A percentile compares a stretch with the other conserved stretches of the same genome.
phyloP scores from a whole-genome alignment of 2,329 filamentous ascomycete species.

The Penicillium glabrum region DNA sequence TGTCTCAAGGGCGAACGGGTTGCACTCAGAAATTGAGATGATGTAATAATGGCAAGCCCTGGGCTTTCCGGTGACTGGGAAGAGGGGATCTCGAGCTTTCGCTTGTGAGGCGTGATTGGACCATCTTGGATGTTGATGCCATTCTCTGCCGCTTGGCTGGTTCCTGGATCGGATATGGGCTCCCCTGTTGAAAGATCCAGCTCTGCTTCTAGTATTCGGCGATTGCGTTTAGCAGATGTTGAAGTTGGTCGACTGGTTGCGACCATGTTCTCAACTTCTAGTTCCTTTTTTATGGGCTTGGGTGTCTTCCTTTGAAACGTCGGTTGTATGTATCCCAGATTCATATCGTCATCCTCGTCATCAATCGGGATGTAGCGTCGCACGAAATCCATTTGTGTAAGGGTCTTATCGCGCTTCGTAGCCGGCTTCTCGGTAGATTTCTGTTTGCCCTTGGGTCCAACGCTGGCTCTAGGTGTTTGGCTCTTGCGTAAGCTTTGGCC shows the following conservation, averaged over 20 bases:
- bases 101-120: constrained; percentile 37
- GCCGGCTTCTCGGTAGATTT: constrained; percentile 24
- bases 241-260: not conserved
- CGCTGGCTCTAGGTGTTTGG: constrained; percentile 21
- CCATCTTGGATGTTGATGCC: not conserved
- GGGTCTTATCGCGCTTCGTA: constrained; percentile 35
- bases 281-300: not conserved
- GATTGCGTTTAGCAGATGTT: constrained; percentile 12
- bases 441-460: constrained; percentile 18
- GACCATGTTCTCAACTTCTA: not conserved
- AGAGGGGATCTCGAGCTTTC: constrained; percentile 38
- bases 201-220: constrained; percentile 14
- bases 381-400: constrained; percentile 46
- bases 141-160: constrained; percentile 3
- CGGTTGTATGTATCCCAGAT: constrained; percentile 33
- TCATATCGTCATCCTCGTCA: constrained; percentile 32
- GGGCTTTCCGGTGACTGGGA: constrained; percentile 47
- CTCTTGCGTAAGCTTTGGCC: constrained; percentile 13
- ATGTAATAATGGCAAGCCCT: constrained; percentile 36
- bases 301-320: constrained; percentile 10
- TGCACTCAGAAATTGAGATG: constrained; percentile 32
- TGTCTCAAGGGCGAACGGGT: constrained; percentile 29
- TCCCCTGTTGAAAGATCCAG: constrained; percentile 24
- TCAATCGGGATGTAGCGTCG: constrained; percentile 35
- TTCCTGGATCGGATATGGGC: constrained; percentile 12